A percentile compares a stretch with the other conserved stretches of the same genome.
Conservation (phyloP, 2,329 filamentous ascomycete species). For the Claviceps humidiphila region DNA sequence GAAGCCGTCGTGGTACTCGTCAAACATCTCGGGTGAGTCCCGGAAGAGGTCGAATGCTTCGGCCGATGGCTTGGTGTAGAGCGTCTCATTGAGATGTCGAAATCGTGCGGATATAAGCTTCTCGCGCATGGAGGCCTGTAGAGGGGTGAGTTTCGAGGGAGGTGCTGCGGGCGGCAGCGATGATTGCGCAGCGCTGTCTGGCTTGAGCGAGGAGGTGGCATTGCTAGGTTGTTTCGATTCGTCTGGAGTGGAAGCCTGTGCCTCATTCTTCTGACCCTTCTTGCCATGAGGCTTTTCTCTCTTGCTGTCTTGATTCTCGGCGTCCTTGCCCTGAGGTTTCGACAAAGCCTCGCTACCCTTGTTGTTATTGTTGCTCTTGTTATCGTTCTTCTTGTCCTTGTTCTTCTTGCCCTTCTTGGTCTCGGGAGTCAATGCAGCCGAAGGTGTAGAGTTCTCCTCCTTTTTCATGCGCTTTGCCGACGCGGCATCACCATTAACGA, state of each 20-base stretch:
- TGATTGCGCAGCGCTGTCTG: constrained; percentile 14
- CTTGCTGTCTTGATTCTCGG: constrained; percentile 23
- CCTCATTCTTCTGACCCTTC: constrained; percentile 10
- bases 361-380: background rate
- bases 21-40: constrained; percentile 81
- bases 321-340: constrained; percentile 24
- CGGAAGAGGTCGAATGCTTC: constrained; percentile 76
- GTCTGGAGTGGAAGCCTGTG: constrained; percentile 7
- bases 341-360: background rate
- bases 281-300: constrained; percentile 15
- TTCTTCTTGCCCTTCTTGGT: background rate
- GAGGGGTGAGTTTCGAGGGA: constrained; percentile 62
- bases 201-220: constrained; percentile 7
- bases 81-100: constrained; percentile 90
- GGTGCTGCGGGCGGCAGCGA: constrained; percentile 23
- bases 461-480: constrained; percentile 4
- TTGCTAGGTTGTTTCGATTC: constrained; percentile 6
- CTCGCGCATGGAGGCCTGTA: constrained; percentile 86
- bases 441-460: background rate
- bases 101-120: constrained; percentile 94
- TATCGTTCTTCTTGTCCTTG: background rate
- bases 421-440: background rate
- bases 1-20: constrained; percentile 94
- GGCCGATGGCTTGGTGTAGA: constrained; percentile 81
- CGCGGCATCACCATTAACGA: background rate